Evolutionary conservation across 106 monocot species (phyloP), one percentile per base, ranked within the genome.

Genomic region (Alisma plantagoaquatica): DNA sequence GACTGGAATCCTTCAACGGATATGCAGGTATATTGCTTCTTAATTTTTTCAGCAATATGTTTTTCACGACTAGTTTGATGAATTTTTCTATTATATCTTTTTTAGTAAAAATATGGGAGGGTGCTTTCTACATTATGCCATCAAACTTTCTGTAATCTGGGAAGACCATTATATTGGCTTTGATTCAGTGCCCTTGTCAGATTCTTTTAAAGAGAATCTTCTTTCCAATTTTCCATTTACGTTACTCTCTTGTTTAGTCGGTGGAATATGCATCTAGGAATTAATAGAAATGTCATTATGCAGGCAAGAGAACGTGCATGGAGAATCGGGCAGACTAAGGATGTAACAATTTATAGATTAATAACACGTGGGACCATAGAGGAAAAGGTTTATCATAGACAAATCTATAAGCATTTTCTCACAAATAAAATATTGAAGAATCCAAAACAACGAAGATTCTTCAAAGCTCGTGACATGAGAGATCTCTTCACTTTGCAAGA

Each of bases 1-100:
- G 96, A 98, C 71, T 98, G 96, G 96, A 98, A 98, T 66, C 89
- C 96, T 68, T 98, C 96, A 28, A 89, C 96, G 25, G 96, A 98
- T 56, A 90, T 85, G 62, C 96, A 98, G 96, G 96, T 96, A 62
- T 52, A 28, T 17, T 29, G 35, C 14, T 38, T 38, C 14, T 38
- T 38, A 6, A 7, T 38, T 7, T 38, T 7, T 1, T 15, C 23
- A 19, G 33, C 31, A 5, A 14, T 62, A 22, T 12, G 10, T 0
- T 6, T 27, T 29, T 29, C 17, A 29, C 29, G 15, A 29, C 12
- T 14, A 7, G 6, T 38, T 14, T 38, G 9, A 7, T 7, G 35
- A 38, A 38, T 38, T 38, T 38, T 38, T 7, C 35, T 6, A 7
- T 38, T 38, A 14, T 7, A 3, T 30, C 8, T 3, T 38, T 38